Conservation (phyloP, 2,329 filamentous ascomycete genomes). For the Diaporthe ampelina region DNA sequence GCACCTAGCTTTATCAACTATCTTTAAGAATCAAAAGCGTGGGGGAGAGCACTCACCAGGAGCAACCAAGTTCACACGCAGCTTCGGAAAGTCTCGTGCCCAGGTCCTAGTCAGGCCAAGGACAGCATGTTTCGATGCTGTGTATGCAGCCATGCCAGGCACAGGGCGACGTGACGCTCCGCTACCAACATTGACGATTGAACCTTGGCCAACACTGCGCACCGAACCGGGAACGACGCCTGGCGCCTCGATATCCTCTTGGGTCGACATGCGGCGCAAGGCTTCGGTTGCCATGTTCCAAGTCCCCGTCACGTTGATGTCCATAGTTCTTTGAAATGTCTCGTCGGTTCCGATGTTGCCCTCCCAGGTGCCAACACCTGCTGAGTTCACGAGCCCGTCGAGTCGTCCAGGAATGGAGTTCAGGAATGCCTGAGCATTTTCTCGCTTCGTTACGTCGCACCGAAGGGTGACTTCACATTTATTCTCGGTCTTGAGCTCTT, state of each 20-base stretch:
- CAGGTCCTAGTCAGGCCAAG: conserved; percentile 3
- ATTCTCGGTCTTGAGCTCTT: neutral
- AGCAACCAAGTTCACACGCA: conserved; percentile 6
- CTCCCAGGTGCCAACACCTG: neutral
- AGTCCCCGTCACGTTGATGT: neutral
- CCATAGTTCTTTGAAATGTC: neutral
- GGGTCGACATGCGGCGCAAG: neutral
- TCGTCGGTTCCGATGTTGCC: conserved; percentile 4
- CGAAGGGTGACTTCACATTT: neutral
- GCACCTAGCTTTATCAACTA: neutral
- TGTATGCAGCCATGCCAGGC: conserved; percentile 9
- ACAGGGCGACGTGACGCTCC: neutral
- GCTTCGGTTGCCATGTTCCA: conserved; percentile 9
- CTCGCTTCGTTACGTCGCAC: neutral
- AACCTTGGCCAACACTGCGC: neutral
- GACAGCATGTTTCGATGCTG: conserved; percentile 9
- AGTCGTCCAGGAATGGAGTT: neutral
- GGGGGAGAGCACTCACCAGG: neutral
- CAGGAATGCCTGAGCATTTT: neutral
- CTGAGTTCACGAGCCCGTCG: conserved; percentile 3
- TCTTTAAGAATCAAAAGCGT: too few species aligned
- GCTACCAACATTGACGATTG: neutral
- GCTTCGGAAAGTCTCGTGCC: neutral
- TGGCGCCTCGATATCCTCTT: conserved; percentile 3
- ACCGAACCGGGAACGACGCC: neutral